These are phyloP conservation scores for Ceriops zippeliana DNA, from an alignment of 345 rosid genomes.

Conservation along the genomic window DNA sequence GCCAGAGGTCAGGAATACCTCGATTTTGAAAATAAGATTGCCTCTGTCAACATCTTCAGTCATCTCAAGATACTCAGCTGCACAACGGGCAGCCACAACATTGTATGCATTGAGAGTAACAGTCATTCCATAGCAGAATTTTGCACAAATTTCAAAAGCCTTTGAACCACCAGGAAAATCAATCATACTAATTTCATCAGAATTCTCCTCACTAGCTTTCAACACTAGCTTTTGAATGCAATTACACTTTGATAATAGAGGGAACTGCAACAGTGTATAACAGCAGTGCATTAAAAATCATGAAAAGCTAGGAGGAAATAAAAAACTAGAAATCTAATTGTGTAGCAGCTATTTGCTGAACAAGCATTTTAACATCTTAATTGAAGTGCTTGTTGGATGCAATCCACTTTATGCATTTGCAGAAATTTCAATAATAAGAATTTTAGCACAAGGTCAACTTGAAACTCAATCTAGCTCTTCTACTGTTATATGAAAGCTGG, in stretches of 20 bases:
- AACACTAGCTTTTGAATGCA: constrained; percentile 58
- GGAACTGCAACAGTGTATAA: constrained; percentile 55
- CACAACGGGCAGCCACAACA: constrained; percentile 81
- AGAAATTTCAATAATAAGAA: no score
- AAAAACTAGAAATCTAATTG: neutral
- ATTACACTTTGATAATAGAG: constrained; percentile 82
- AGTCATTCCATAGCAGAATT: constrained; percentile 89
- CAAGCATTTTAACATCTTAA: neutral
- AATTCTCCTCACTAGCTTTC: constrained; percentile 48
- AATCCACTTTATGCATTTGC: no score
- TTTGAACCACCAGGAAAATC: constrained; percentile 87
- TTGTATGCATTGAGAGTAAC: constrained; percentile 84
- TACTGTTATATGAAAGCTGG: no score
- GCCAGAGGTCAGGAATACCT: constrained; percentile 79
- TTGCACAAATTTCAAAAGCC: constrained; percentile 92
- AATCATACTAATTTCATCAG: constrained; percentile 48
- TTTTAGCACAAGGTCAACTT: no score
- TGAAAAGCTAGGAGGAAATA: neutral
- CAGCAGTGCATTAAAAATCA: constrained; percentile 4
- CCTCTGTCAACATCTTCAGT: constrained; percentile 75
- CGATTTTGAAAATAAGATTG: constrained; percentile 75
- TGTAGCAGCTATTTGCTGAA: neutral
- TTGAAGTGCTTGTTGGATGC: neutral
- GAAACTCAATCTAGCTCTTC: no score
- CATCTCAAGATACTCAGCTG: constrained; percentile 94